These are phyloP conservation scores for Perkinsela sp. DNA, from an alignment of 208 protist genomes.

Conservation along the genomic window DNA sequence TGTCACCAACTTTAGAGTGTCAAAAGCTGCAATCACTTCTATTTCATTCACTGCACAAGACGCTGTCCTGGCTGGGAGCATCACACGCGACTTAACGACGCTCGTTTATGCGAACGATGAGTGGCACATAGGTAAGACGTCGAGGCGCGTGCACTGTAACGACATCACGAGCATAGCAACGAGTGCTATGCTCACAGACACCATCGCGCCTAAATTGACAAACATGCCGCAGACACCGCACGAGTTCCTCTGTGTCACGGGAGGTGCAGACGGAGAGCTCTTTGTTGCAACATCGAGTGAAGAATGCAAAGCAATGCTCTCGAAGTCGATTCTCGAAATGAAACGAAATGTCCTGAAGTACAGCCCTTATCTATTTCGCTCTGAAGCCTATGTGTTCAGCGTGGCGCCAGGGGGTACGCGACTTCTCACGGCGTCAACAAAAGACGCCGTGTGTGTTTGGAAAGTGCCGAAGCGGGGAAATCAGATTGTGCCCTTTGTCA, in stretches of 20 bases:
- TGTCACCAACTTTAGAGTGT: neutral
- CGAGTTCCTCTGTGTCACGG: neutral
- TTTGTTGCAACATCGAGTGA: neutral
- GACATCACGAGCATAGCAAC: neutral
- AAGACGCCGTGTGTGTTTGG: neutral
- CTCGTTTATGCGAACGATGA: neutral
- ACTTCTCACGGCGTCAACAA: neutral
- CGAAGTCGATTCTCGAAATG: neutral
- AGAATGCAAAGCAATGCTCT: neutral
- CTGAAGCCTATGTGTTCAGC: neutral
- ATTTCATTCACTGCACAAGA: neutral
- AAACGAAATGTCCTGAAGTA: neutral
- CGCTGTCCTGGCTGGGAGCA: neutral
- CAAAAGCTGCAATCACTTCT: neutral
- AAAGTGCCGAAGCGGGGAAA: neutral
- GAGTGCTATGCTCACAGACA: neutral
- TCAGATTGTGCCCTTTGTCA: neutral
- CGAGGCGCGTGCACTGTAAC: neutral
- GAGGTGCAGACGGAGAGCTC: neutral
- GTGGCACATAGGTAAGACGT: neutral
- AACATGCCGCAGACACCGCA: neutral
- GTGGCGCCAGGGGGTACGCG: neutral
- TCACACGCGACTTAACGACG: neutral
- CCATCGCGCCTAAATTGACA: no score
- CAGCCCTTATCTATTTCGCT: neutral